phyloP scores from a whole-genome alignment of 2,329 filamentous ascomycete species.

The Cladosporium sp. region DNA sequence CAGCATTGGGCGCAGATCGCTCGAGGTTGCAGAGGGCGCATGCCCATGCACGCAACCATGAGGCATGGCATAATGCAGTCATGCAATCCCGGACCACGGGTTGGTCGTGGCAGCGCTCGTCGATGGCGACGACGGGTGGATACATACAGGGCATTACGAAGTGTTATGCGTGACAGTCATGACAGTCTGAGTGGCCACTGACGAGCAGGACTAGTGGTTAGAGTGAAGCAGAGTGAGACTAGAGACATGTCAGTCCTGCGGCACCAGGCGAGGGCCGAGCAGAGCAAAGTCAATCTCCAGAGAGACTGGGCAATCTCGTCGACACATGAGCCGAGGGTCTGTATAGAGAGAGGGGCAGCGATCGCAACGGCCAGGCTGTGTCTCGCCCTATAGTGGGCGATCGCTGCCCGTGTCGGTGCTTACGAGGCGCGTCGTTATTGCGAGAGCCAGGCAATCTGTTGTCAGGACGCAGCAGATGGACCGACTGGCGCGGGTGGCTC shows the following conservation, averaged over 20 bases:
- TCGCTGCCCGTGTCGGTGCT: not conserved
- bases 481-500: not conserved
- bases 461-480: not conserved
- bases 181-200: too few species aligned
- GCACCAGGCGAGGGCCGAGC: constrained; percentile 2
- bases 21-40: not conserved
- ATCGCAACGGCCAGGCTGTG: not conserved
- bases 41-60: not conserved
- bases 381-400: not conserved
- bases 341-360: not conserved
- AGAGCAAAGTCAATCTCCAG: not conserved
- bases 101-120: not conserved
- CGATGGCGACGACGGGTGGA: too few species aligned
- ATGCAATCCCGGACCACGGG: constrained; percentile 2
- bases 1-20: not conserved
- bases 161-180: too few species aligned
- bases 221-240: constrained; percentile 4
- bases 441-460: not conserved
- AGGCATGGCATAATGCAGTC: not conserved
- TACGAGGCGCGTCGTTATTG: not conserved
- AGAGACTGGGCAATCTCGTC: not conserved
- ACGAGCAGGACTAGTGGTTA: not conserved
- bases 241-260: constrained; percentile 1
- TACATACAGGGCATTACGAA: too few species aligned
- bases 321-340: not conserved